Evolutionary conservation across 306 rosid genomes (phyloP), one percentile per base, ranked within the genome.

Genomic region (Canavalia gladiata): DNA sequence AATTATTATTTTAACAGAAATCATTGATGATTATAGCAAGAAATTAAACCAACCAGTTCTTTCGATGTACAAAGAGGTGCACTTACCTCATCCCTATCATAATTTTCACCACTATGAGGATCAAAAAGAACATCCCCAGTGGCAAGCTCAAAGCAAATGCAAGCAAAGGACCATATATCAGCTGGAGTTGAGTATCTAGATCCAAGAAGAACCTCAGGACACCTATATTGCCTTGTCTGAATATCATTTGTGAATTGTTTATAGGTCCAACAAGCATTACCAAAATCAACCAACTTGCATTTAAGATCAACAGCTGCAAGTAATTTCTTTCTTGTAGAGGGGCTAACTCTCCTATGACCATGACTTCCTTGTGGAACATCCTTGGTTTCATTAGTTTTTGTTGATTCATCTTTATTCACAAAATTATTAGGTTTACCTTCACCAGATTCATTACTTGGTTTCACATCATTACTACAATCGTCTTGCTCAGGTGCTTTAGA

Each of bases 181-280:
- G 96, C 99, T 18, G 98, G 82, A 18, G 97, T 93, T 37, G 98
- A 93, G 75, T 95, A 95, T 76, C 91, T 95, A 34, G 99, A 95
- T 78, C 99, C 99, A 25, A 95, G 90, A 78, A 95, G 89, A 87
- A 95, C 99, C 85, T 95, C 99, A 12, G 99, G 99, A 68, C 98
- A 95, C 88, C 99, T 86, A 85, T 95, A 95, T 85, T 95, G 99
- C 89, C 99, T 88, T 42, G 99, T 95, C 87, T 95, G 99, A 84
- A 95, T 93, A 84, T 95, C 99, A 67, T 85, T 93, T 10, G 99
- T 95, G 87, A 95, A 95, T 83, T 95, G 99, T 75, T 95, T 95
- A 84, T 93, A 95, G 4, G 99, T 95, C 99, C 99, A 95, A 86
- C 99, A 93, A 52, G 99, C 99, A 88, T 93, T 95, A 71, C 99